phyloP scores from a whole-genome alignment of 257 asterid species.

The Nicotiana attenuata region DNA sequence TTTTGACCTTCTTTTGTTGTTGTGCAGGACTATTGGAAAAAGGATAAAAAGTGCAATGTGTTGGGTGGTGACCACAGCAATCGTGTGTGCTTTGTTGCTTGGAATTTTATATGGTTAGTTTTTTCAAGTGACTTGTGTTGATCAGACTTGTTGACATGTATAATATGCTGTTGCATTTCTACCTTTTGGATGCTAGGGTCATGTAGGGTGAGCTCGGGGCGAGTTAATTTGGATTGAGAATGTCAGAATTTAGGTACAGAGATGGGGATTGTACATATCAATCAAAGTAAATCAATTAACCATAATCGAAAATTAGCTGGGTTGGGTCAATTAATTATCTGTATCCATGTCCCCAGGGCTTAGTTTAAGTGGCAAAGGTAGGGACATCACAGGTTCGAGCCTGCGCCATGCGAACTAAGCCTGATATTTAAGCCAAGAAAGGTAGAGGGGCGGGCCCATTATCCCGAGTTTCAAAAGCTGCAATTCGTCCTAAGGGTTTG shows the following conservation, averaged over 20 bases:
- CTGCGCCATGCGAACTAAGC: too few relatives aligned
- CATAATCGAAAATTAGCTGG: neutral
- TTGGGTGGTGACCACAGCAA: conserved; percentile 81
- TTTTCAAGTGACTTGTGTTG: neutral
- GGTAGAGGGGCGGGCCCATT: too few relatives aligned
- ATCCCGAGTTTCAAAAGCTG: too few relatives aligned
- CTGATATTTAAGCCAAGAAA: too few relatives aligned
- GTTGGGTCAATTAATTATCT: neutral
- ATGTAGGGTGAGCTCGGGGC: neutral
- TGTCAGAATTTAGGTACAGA: neutral
- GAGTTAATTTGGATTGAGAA: neutral
- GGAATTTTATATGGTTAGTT: conserved; percentile 80
- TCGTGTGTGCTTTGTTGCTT: conserved; percentile 76
- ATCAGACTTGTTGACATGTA: neutral
- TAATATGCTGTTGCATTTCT: neutral
- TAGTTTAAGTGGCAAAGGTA: too few relatives aligned
- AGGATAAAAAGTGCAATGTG: conserved; percentile 80
- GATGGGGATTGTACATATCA: neutral
- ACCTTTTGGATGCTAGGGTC: neutral
- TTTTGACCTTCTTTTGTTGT: conserved; percentile 4
- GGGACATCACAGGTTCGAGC: too few relatives aligned
- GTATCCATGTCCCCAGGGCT: neutral
- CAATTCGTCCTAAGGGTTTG: too few relatives aligned
- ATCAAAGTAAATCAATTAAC: neutral
- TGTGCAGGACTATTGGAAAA: conserved; percentile 74